Base-by-base conservation (phyloP, 2,329 filamentous ascomycete genomes). In the Stagonosporopsis chrysanthemi region DNA sequence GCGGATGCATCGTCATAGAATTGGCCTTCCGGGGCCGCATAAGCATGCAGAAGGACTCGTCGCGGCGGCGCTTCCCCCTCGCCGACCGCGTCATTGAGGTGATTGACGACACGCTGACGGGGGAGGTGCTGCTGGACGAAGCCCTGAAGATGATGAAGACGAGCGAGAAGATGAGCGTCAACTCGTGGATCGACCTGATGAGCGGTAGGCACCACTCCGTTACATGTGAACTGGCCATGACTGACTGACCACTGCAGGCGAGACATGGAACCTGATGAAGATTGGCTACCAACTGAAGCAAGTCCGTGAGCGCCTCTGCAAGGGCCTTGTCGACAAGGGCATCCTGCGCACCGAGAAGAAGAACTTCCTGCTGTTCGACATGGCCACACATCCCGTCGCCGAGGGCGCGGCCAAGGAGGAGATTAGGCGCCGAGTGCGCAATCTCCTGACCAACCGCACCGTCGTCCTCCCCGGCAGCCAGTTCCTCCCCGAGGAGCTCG, bases 191-290 rank as follows among this genome's bases (percentile, higher is more conserved):
- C 77, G 95, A 99, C 78, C 83, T 99, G 67, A 94, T 99, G 92
- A 97, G 93, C 78, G 95, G 94, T 97, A 86, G 84, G 74, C 51
- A 47, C 52, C 29, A 31, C 3, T 1, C 29, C 11, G 29, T 4
- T 44, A 38, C 22, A 12, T 28, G n/a, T 23, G 33, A 2, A 42
- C 47, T 46, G 58, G 47, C 53, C 44, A 28, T 39, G 29, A 47
- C 73, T 73, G 64, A 72, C 74, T 73, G 64, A 72, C 62, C 52
- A 26, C 26, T 49, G 57, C 74, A 98, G 94, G 95, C 76, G 95
- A 99, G 80, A 99, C 95, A 52, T 99, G 95, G 95, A 99, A 99
- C 77, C 82, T 99, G 65, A 98, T 99, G 95, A 99, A 99, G 84
- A 99, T 99, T 71, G 95, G 95, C 76, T 99, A 99, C 80, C 95